Percentiles rank a stretch among this genome's conserved stretches.
Conservation (phyloP, 345 rosid genomes). For the Populus nigra region DNA sequence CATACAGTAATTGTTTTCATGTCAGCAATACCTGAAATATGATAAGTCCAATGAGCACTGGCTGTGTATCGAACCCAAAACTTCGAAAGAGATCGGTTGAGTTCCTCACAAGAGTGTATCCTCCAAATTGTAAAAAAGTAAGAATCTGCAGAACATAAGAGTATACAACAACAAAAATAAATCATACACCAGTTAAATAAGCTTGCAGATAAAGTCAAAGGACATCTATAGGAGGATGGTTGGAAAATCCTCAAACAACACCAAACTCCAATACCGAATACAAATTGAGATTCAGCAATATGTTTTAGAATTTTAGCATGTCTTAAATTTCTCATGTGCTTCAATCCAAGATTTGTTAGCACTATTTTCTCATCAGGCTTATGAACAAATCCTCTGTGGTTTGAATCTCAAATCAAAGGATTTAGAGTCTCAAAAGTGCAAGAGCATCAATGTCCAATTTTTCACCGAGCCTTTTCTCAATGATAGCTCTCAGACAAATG, state of each 20-base stretch:
- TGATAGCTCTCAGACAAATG: background rate
- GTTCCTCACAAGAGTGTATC: conserved; percentile 96
- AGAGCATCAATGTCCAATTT: background rate
- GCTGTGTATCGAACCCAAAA: conserved; percentile 94
- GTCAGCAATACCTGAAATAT: conserved; percentile 74
- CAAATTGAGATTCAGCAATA: background rate
- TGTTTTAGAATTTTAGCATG: background rate
- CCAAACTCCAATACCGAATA: background rate
- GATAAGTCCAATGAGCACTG: conserved; percentile 89
- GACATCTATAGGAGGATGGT: background rate
- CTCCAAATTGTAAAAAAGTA: conserved; percentile 88
- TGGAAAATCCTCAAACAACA: background rate
- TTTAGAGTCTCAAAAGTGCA: background rate
- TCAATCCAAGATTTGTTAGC: background rate
- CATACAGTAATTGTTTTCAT: background rate
- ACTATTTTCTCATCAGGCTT: background rate
- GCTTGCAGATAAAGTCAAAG: background rate
- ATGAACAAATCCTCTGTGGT: background rate
- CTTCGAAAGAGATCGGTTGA: conserved; percentile 88
- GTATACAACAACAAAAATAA: background rate
- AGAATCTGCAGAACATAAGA: conserved; percentile 58
- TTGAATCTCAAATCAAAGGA: background rate
- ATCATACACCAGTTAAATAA: background rate
- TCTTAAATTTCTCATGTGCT: background rate
- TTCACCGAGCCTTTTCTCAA: background rate